phyloP scores from a whole-genome alignment of 208 protist species.

The Trypanosoma scelopori region DNA sequence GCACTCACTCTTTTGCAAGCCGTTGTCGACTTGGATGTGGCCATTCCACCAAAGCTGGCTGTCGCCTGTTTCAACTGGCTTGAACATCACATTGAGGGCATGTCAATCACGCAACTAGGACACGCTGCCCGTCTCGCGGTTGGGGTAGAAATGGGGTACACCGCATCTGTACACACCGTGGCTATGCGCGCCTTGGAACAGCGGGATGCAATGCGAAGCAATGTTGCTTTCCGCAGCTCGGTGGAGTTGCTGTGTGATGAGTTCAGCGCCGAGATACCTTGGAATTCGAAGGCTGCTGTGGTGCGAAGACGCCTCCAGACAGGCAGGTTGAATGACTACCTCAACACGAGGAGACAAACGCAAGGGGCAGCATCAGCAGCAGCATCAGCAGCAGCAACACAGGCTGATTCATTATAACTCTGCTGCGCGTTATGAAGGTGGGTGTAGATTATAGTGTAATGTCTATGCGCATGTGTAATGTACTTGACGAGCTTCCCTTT shows the following conservation, averaged over 20 bases:
- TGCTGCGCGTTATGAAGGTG: too few species aligned
- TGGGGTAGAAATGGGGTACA: conserved; percentile 86
- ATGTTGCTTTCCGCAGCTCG: conserved; percentile 36
- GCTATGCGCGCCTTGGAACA: conserved; percentile 71
- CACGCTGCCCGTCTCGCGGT: conserved; percentile 57
- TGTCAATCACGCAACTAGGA: conserved; percentile 55
- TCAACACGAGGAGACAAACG: conserved; percentile 14
- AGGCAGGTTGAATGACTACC: conserved; percentile 36
- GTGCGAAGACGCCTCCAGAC: conserved; percentile 51
- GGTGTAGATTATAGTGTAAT: too few species aligned
- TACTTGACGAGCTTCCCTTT: background rate
- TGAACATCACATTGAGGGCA: conserved; percentile 46
- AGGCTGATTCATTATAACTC: background rate
- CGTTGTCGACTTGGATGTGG: conserved; percentile 42
- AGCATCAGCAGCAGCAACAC: conserved; percentile 4
- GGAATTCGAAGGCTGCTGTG: conserved; percentile 39
- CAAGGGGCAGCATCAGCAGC: background rate
- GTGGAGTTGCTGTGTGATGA: conserved; percentile 74
- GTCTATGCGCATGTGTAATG: background rate
- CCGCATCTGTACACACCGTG: conserved; percentile 48
- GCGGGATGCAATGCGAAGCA: conserved; percentile 53
- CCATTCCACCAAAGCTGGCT: conserved; percentile 46
- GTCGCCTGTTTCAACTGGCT: conserved; percentile 60
- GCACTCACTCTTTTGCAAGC: conserved; percentile 65
- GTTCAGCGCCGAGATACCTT: conserved; percentile 75